Conservation (phyloP, 164 flowering plant species). For the Buxus sempervirens region DNA sequence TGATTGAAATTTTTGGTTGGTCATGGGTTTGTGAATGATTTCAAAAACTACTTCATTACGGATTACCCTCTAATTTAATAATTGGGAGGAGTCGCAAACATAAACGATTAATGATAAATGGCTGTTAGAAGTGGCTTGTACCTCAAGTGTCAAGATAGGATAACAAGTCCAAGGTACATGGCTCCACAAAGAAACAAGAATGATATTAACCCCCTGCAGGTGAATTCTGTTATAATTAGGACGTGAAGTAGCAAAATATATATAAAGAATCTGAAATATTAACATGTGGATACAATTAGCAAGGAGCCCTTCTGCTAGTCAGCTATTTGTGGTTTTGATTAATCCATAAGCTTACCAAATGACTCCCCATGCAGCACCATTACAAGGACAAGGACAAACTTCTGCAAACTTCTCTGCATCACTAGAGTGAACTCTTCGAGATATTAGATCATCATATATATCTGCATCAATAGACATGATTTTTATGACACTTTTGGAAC, state of each 20-base stretch:
- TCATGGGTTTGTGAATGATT: no score
- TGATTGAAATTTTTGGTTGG: no score
- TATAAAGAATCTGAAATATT: background rate
- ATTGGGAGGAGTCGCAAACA: background rate
- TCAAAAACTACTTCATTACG: background rate
- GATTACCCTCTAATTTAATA: background rate
- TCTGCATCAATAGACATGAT: constrained; percentile 40
- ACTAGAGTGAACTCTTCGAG: constrained; percentile 79
- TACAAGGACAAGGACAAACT: constrained; percentile 83
- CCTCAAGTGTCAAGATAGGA: constrained; percentile 85
- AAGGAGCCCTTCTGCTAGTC: background rate
- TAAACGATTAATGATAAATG: background rate
- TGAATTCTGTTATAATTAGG: background rate
- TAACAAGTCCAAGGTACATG: constrained; percentile 85
- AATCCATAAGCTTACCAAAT: constrained; percentile 52
- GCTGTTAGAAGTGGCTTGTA: constrained; percentile 17
- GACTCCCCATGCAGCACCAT: constrained; percentile 82
- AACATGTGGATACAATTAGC: background rate
- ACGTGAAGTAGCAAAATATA: background rate
- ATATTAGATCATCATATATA: constrained; percentile 87
- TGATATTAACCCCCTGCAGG: constrained; percentile 79
- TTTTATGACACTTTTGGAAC: background rate
- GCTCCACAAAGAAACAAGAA: constrained; percentile 68
- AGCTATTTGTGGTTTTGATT: background rate
- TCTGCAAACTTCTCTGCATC: constrained; percentile 97